These are phyloP conservation scores for Pascua guehoae DNA, from an alignment of 1,284 basidiomycete species.

Conservation along the genomic window DNA sequence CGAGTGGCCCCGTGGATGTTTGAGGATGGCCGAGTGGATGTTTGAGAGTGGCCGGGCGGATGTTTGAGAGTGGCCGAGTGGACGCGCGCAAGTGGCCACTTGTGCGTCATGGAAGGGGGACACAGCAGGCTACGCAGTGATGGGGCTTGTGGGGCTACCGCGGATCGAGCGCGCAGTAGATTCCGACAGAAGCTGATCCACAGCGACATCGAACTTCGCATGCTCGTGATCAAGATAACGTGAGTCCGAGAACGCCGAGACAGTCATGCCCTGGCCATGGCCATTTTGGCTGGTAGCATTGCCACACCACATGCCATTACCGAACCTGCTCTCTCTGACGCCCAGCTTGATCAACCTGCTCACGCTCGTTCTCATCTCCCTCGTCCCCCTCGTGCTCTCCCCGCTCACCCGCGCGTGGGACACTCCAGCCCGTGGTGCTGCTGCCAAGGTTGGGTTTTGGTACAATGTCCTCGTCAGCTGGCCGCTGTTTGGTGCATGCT, in stretches of 20 bases:
- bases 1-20: too few relatives aligned
- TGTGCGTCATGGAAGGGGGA: too few relatives aligned
- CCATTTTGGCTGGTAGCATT: neutral
- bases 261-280: neutral
- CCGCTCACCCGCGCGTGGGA: constrained; percentile 25
- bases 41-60: too few relatives aligned
- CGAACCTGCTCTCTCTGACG: neutral
- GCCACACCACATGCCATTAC: neutral
- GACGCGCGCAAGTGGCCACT: too few relatives aligned
- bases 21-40: too few relatives aligned
- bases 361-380: constrained; percentile 41
- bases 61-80: too few relatives aligned
- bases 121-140: too few relatives aligned
- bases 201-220: constrained; percentile 46
- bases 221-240: constrained; percentile 43
- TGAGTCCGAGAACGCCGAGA: constrained; percentile 13
- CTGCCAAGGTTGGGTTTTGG: constrained; percentile 41
- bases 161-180: neutral
- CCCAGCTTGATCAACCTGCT: constrained; percentile 47
- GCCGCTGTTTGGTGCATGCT: constrained; percentile 47
- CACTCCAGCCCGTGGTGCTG: constrained; percentile 11
- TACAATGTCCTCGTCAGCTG: constrained; percentile 47
- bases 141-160: too few relatives aligned
- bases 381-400: constrained; percentile 41
- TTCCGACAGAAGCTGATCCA: constrained; percentile 1